Evolutionary conservation across 805 yeast species (phyloP).

Genomic region (Nakazawaea ambrosiae): DNA sequence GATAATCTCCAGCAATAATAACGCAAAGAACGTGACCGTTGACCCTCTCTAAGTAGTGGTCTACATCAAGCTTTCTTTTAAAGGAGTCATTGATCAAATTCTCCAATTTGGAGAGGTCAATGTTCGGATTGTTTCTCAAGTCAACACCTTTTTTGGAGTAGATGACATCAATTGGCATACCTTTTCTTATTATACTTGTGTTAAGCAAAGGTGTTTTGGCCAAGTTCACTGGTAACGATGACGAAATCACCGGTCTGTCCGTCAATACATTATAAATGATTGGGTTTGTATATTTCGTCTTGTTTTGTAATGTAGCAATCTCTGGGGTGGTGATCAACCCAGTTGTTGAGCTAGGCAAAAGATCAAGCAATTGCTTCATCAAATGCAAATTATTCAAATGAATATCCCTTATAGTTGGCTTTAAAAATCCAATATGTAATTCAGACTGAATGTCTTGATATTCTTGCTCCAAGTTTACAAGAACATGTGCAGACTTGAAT

Average conservation of each 20-base stretch:
- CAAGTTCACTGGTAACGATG: conserved; percentile 72
- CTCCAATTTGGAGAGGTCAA: conserved; percentile 54
- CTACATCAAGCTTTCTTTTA: conserved; percentile 55
- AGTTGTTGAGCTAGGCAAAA: conserved; percentile 51
- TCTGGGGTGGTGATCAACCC: conserved; percentile 85
- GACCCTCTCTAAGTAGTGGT: conserved; percentile 62
- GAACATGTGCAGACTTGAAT: conserved; percentile 76
- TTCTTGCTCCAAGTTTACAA: conserved; percentile 81
- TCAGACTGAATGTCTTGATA: conserved; percentile 59
- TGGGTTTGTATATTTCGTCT: conserved; percentile 55
- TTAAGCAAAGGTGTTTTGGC: conserved; percentile 53
- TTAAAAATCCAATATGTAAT: conserved; percentile 48
- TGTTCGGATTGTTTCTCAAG: conserved; percentile 26
- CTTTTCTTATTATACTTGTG: conserved; percentile 76
- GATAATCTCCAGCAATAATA: conserved; percentile 88
- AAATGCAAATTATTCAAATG: conserved; percentile 65
- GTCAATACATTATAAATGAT: conserved; percentile 85
- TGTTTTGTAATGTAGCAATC: conserved; percentile 46
- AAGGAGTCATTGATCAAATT: conserved; percentile 74
- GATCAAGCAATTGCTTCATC: conserved; percentile 49
- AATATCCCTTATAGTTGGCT: conserved; percentile 34
- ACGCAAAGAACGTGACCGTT: conserved; percentile 63
- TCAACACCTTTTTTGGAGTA: conserved; percentile 22
- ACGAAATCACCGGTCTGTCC: conserved; percentile 83
- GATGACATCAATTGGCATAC: conserved; percentile 49